A percentile compares a stretch with the other conserved stretches of the same genome.
phyloP scores from a whole-genome alignment of 1,139 yeast genomes.

The Saccharomyces pastorianus region DNA sequence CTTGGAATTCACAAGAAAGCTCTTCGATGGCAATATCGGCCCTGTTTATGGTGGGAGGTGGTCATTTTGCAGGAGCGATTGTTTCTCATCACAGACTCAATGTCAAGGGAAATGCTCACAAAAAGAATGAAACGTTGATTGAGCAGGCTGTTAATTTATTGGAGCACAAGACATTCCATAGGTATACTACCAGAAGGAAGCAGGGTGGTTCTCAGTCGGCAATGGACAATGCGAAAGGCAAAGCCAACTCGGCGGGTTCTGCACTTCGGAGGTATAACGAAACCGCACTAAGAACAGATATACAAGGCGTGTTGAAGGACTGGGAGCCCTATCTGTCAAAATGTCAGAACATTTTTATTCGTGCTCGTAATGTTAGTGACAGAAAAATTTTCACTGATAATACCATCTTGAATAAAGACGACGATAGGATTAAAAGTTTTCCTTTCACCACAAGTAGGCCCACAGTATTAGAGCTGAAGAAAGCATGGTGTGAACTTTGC shows the following conservation, averaged over 20 bases:
- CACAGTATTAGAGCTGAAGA: slow-evolving; percentile 69
- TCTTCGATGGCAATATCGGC: slow-evolving; percentile 43
- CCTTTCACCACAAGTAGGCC: slow-evolving; percentile 92
- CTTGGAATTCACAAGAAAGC: slow-evolving; percentile 25
- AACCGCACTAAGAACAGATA: slow-evolving; percentile 69
- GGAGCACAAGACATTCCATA: slow-evolving; percentile 79
- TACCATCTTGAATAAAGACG: slow-evolving; percentile 41
- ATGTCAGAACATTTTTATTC: slow-evolving; percentile 65
- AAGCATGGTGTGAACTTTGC: slow-evolving; percentile 76
- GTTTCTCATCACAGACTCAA: slow-evolving; percentile 57
- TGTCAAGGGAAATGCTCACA: slow-evolving; percentile 41
- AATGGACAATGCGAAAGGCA: slow-evolving; percentile 84
- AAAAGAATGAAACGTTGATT: slow-evolving; percentile 37
- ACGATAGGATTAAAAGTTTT: slow-evolving; percentile 53
- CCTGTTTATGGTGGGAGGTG: slow-evolving; percentile 91
- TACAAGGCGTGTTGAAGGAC: slow-evolving; percentile 51
- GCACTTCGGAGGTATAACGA: slow-evolving; percentile 84
- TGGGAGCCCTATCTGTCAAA: slow-evolving; percentile 58
- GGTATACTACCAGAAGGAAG: slow-evolving; percentile 92
- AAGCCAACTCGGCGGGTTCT: slow-evolving; percentile 97
- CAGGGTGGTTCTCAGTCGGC: slow-evolving; percentile 98
- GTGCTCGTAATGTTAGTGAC: slow-evolving; percentile 74
- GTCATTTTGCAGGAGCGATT: slow-evolving; percentile 95
- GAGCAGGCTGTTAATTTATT: slow-evolving; percentile 59
- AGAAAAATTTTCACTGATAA: slow-evolving; percentile 59